Percentiles rank a stretch among this genome's conserved stretches.
Conservation (phyloP, 2,329 filamentous ascomycete genomes). For the Neocucurbitaria cava region DNA sequence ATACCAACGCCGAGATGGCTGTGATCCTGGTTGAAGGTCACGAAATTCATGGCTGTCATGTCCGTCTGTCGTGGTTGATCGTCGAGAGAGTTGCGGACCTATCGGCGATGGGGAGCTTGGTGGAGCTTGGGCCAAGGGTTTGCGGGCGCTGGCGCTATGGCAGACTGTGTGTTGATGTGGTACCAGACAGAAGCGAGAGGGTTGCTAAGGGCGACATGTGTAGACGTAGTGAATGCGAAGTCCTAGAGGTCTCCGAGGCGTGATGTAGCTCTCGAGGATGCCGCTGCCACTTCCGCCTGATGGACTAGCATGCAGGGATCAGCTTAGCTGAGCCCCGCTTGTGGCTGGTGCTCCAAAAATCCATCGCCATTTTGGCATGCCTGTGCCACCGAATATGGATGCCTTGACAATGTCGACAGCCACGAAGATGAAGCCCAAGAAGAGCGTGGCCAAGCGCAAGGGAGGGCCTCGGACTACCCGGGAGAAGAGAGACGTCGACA, state of each 20-base stretch:
- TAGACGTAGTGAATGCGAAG: not conserved
- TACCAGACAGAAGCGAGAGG: constrained; percentile 2
- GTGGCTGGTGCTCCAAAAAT: constrained; percentile 30
- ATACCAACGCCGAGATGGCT: constrained; percentile 93
- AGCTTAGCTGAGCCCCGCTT: constrained; percentile 31
- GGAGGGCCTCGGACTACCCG: constrained; percentile 26
- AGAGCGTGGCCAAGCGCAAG: constrained; percentile 14
- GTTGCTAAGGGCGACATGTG: constrained; percentile 18
- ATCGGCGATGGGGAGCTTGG: constrained; percentile 9
- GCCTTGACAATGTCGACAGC: constrained; percentile 15
- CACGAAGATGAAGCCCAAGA: constrained; percentile 18
- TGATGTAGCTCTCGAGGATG: constrained; percentile 8
- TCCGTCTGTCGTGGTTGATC: constrained; percentile 7
- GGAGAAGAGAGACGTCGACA: constrained; percentile 58
- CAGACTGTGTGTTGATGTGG: constrained; percentile 11
- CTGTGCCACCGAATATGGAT: constrained; percentile 3
- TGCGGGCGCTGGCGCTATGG: constrained; percentile 13
- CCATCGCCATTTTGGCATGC: constrained; percentile 12
- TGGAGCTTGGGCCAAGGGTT: constrained; percentile 33
- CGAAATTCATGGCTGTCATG: constrained; percentile 79
- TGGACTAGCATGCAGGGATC: constrained; percentile 26
- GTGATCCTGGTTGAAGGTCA: constrained; percentile 99
- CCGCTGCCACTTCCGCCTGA: constrained; percentile 14
- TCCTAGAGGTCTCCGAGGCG: not conserved
- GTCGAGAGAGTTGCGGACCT: constrained; percentile 8